Base-by-base conservation (phyloP, 2,329 filamentous ascomycete genomes). In the Rasamsonia emersonii region DNA sequence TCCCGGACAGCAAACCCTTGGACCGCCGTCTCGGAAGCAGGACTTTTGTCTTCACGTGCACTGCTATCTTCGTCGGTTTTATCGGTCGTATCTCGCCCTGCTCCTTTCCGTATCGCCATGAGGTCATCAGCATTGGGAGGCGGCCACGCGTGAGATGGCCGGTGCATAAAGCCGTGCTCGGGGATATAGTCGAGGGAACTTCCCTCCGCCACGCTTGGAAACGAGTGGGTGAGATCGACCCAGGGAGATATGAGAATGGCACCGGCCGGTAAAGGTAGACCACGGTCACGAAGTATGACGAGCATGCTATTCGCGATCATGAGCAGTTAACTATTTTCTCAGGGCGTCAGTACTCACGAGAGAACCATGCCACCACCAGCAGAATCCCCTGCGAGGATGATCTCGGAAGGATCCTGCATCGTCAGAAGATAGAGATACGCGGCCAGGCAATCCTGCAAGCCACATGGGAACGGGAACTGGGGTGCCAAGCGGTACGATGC, bases 401-500 rank as follows among this genome's bases (percentile, higher is more conserved):
- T 91, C 6, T 86, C 86, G 14, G 71, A 79, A 0, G 89, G 79
- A 30, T 86, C 75, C 45, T 93, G 81, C 2, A 77, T 62, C 3
- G 76, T 76, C 28, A 96, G 69, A 2, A 96, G 73, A 46, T 85
- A 81, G 10, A 96, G 64, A 51, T 98, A 96, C 0, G 86, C 76
- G 1, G 89, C 85, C 30, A 98, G 56, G 47, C 86, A 94, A 54
- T 98, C 91, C 35, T 91, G 79, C 5, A 98, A 61, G 17, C 84
- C 86, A 50, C 91, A 96, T 0, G 91, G 91, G 43, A 98, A 98
- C 0, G 91, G 91, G 38, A 89, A 98, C 54, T 96, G 88, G 2
- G 89, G 91, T 4, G 91, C 76, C 18, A 98, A 70, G 24, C 91
- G 77, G 58, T 96, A 98, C 39, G 77, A 70, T 4, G 89, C 57